Evolutionary conservation across 2,329 filamentous ascomycete genomes (phyloP).

Genomic region (Tolypocladium tundrense): DNA sequence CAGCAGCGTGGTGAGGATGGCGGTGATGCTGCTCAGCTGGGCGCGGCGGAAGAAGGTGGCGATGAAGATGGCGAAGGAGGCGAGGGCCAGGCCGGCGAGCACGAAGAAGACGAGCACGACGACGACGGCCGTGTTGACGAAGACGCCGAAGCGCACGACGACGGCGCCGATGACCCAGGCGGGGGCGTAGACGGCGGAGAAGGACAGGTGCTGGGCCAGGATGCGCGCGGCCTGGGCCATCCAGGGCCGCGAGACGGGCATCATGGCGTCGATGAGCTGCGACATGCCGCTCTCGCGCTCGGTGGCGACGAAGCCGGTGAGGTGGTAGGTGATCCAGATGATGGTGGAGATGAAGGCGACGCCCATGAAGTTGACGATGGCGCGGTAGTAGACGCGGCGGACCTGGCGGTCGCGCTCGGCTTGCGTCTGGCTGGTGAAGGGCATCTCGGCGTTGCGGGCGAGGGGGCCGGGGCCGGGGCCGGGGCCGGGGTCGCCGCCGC

Average conservation of each 20-base stretch:
- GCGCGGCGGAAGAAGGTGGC: constrained; percentile 79
- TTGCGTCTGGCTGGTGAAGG: constrained; percentile 63
- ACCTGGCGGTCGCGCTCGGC: constrained; percentile 57
- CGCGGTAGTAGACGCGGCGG: constrained; percentile 56
- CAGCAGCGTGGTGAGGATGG: constrained; percentile 62
- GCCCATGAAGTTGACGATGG: constrained; percentile 65
- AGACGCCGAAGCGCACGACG: constrained; percentile 54
- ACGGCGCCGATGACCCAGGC: constrained; percentile 72
- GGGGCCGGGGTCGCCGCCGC: too few species aligned
- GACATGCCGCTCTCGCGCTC: constrained; percentile 84
- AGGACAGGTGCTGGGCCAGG: constrained; percentile 68
- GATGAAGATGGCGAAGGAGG: constrained; percentile 71
- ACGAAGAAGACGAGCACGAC: constrained; percentile 68
- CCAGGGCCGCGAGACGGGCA: constrained; percentile 65
- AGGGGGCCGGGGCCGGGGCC: constrained; percentile 14
- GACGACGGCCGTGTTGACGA: constrained; percentile 47
- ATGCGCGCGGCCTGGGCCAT: constrained; percentile 69
- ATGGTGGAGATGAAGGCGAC: constrained; percentile 72
- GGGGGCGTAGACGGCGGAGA: constrained; percentile 69
- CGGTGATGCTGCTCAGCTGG: constrained; percentile 75
- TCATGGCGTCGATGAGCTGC: constrained; percentile 84
- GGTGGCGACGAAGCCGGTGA: constrained; percentile 75
- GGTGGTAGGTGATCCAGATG: constrained; percentile 75
- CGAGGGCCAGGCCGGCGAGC: constrained; percentile 63
- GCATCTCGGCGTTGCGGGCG: constrained; percentile 48